A percentile compares a stretch with the other conserved stretches of the same genome.
phyloP scores from a whole-genome alignment of 768 basidiomycete species.

The Tricholoma saponaceum region DNA sequence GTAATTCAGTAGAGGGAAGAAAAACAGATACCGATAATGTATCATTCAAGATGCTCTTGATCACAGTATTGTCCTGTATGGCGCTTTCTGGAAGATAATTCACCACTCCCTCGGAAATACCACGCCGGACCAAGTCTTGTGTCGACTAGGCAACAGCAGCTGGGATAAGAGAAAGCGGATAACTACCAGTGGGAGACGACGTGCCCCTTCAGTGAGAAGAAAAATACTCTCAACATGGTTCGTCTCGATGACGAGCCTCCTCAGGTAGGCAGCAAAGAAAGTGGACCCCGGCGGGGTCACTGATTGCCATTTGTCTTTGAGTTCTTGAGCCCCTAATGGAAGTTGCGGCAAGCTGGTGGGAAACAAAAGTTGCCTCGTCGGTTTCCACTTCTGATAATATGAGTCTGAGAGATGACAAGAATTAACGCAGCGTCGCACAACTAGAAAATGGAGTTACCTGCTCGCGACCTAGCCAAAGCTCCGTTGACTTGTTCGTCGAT shows the following conservation, averaged over 20 bases:
- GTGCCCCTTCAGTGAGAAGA: slow-evolving; percentile 15
- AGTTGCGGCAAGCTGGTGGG: slow-evolving; percentile 17
- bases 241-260: slow-evolving; percentile 22
- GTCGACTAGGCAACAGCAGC: slow-evolving; percentile 14
- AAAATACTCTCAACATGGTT: slow-evolving; percentile 25
- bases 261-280: slow-evolving; percentile 16
- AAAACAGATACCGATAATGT: slow-evolving; percentile 19
- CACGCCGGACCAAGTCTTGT: slow-evolving; percentile 16
- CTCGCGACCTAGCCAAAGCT: slow-evolving; percentile 7
- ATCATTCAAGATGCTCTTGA: slow-evolving; percentile 24
- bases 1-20: not conserved
- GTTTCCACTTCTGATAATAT: slow-evolving; percentile 18
- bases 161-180: not conserved
- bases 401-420: slow-evolving; percentile 1
- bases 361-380: slow-evolving; percentile 19
- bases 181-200: slow-evolving; percentile 1
- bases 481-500: slow-evolving; percentile 1
- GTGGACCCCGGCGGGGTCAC: slow-evolving; percentile 9
- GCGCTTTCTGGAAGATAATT: slow-evolving; percentile 14
- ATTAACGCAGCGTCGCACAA: not conserved
- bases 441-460: not conserved
- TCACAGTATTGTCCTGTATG: slow-evolving; percentile 16
- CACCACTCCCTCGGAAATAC: slow-evolving; percentile 15
- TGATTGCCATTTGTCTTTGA: slow-evolving; percentile 17
- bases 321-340: slow-evolving; percentile 15